Evolutionary conservation across 1,284 basidiomycete genomes (phyloP), one percentile per base, ranked within the genome.

Genomic region (Ceratobasidium papillatum): DNA sequence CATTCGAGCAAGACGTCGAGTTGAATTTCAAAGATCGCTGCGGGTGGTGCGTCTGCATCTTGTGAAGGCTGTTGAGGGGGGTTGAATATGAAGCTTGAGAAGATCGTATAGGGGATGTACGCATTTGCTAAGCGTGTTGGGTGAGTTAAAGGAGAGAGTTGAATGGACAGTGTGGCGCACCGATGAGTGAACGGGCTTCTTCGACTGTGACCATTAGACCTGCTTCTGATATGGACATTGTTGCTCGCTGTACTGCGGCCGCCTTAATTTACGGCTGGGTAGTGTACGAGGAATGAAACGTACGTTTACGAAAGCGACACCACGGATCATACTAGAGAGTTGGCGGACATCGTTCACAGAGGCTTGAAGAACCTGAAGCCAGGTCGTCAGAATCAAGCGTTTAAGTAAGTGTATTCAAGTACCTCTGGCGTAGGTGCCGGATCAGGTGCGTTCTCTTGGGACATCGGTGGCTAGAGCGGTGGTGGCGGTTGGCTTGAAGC

Each of bases 171-270:
- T 22, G 59, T 47, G 30, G 77, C 86, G 78, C 81, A 93, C 94
- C 94, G 59, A 92, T 85, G 7, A 96, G 84, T 0, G 91, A 90
- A 59, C 91, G 87, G 3, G 92, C 90, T 80, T 96, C 94, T 83
- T 98, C 94, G 11, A 95, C 94, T n/a, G 89, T 88, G 36, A 97
- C 87, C n/a, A 89, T 88, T 76, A 98, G 83, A 0, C 94, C 95
- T 38, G 86, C 85, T 49, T 87, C 84, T 25, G 89, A 88, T 14
- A 95, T 86, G 8, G 87, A 90, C 66, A 97, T 84, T 0, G 89
- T 91, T n/a, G 93, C 95, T 78, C 90, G 89, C 93, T 96, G 45
- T 56, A 38, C 68, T 71, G 27, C 11, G 69, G 27, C 76, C 36
- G 38, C 51, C 41, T 45, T n/a, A 74, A 58, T 58, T 41, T 22